phyloP scores from a whole-genome alignment of 2,329 filamentous ascomycete species.

The Parasarocladium wereldwijsianum region DNA sequence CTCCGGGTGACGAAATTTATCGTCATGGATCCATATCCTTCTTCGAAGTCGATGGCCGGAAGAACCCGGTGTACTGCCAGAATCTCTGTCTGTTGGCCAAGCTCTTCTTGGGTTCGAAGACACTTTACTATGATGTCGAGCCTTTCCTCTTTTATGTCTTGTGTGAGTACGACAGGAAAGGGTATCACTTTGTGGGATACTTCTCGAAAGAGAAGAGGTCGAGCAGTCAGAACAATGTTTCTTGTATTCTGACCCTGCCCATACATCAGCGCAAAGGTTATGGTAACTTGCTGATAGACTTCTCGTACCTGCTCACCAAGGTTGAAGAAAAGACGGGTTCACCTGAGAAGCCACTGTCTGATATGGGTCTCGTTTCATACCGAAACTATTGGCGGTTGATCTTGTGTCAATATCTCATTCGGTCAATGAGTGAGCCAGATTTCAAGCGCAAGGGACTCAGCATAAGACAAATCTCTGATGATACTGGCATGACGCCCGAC shows the following conservation, averaged over 20 bases:
- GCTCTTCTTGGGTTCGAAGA: slow-evolving; percentile 96
- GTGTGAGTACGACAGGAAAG: slow-evolving; percentile 80
- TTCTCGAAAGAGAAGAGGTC: slow-evolving; percentile 97
- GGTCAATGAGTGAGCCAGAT: slow-evolving; percentile 19
- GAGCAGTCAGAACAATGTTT: slow-evolving; percentile 92
- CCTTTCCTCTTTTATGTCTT: slow-evolving; percentile 96
- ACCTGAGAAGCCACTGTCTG: slow-evolving; percentile 90
- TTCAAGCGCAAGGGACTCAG: slow-evolving; percentile 35
- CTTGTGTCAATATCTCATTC: slow-evolving; percentile 68
- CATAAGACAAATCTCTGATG: slow-evolving; percentile 60
- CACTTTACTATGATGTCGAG: slow-evolving; percentile 94
- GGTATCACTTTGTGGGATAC: slow-evolving; percentile 97
- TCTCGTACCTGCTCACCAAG: slow-evolving; percentile 89
- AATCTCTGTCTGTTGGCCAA: slow-evolving; percentile 94
- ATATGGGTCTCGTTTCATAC: slow-evolving; percentile 96
- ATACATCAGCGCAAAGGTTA: slow-evolving; percentile 97
- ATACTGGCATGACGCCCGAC: slow-evolving; percentile 89
- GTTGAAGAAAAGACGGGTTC: slow-evolving; percentile 90
- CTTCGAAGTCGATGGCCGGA: slow-evolving; percentile 93
- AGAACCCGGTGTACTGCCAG: slow-evolving; percentile 97
- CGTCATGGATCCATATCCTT: slow-evolving; percentile 82
- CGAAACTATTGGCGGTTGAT: slow-evolving; percentile 92
- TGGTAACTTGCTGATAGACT: slow-evolving; percentile 91
- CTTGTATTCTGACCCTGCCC: slow-evolving; percentile 87
- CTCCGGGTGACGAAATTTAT: slow-evolving; percentile 95